These are phyloP conservation scores for Aspergillus carlsbadensis DNA, from an alignment of 495 filamentous ascomycete species.

Conservation along the genomic window DNA sequence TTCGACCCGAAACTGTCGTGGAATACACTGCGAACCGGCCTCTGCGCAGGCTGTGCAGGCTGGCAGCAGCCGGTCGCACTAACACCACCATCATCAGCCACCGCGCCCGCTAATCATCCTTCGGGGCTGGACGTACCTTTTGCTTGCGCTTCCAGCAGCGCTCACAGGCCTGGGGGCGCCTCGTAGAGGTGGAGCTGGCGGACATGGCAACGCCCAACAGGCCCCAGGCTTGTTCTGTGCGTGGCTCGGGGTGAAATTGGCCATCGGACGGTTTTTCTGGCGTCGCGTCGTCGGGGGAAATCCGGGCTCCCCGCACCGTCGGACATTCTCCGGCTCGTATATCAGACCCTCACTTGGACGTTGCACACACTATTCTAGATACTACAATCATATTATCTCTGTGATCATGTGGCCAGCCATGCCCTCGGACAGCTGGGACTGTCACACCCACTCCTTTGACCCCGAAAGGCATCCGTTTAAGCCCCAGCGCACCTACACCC, in stretches of 20 bases:
- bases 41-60: slow-evolving; percentile 24
- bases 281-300: too few species aligned
- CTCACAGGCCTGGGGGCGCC: slow-evolving; percentile 25
- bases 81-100: neutral
- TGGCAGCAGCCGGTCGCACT: slow-evolving; percentile 28
- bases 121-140: slow-evolving; percentile 20
- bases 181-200: neutral
- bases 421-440: slow-evolving; percentile 14
- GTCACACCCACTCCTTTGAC: slow-evolving; percentile 22
- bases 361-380: too few species aligned
- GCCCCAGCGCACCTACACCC: slow-evolving; percentile 21
- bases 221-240: neutral
- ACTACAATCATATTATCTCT: too few species aligned
- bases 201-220: neutral
- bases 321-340: too few species aligned
- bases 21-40: slow-evolving; percentile 15
- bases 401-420: too few species aligned
- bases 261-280: too few species aligned
- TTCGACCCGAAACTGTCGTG: slow-evolving; percentile 20
- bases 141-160: slow-evolving; percentile 35
- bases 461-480: slow-evolving; percentile 21
- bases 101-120: too few species aligned
- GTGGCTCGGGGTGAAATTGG: neutral
- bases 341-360: too few species aligned
- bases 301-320: too few species aligned